Conservation (phyloP, 306 rosid genomes). For the Prunus mira region DNA sequence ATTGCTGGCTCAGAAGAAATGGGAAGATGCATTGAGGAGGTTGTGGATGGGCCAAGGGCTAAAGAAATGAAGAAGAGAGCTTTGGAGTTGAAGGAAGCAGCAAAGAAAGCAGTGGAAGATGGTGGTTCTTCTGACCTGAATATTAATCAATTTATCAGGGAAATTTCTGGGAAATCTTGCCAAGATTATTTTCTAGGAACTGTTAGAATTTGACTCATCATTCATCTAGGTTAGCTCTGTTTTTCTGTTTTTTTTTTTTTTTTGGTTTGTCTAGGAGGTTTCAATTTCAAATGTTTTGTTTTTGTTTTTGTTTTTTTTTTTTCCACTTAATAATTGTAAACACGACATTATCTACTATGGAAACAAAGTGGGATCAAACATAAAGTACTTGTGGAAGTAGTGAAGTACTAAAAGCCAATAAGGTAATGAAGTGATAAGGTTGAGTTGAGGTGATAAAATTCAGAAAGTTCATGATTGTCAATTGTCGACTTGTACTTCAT, state of each 20-base stretch:
- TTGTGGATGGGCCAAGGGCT: conserved; percentile 38
- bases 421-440: not conserved
- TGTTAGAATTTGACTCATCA: not conserved
- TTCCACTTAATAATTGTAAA: no score
- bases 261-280: not conserved
- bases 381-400: not conserved
- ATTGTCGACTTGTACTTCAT: not conserved
- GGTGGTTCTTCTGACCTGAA: conserved; percentile 50
- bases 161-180: conserved; percentile 7
- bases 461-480: not conserved
- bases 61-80: conserved; percentile 36
- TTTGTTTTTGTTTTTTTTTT: not conserved
- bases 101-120: conserved; percentile 27
- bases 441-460: not conserved
- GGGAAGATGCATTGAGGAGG: conserved; percentile 44
- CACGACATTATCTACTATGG: no score
- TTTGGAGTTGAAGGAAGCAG: conserved; percentile 30
- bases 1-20: conserved; percentile 33
- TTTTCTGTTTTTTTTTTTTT: not conserved
- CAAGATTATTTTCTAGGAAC: not conserved
- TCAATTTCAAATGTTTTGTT: not conserved
- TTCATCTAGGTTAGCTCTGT: not conserved
- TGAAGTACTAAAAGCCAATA: not conserved
- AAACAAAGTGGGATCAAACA: not conserved
- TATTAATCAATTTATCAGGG: conserved; percentile 32